phyloP scores from a whole-genome alignment of 2,329 filamentous ascomycete genomes.

The Ophiocordyceps camponoti-saundersi region DNA sequence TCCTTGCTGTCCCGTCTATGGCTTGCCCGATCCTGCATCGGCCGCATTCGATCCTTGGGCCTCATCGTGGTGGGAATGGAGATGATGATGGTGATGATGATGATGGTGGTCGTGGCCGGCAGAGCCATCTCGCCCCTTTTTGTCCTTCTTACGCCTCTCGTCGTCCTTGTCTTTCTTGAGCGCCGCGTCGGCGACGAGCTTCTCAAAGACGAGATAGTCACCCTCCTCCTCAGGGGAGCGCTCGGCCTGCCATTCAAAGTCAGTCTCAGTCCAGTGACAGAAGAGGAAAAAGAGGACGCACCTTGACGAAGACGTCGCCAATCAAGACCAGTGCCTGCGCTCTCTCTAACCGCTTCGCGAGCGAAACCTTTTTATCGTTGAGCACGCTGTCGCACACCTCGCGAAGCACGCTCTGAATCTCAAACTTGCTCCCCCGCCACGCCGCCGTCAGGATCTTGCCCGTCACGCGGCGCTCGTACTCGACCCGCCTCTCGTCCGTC shows the following conservation, averaged over 20 bases:
- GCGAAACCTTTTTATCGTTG: conserved; percentile 58
- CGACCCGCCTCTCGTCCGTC: conserved; percentile 92
- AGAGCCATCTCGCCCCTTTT: conserved; percentile 19
- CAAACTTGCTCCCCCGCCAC: conserved; percentile 91
- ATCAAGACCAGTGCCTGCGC: conserved; percentile 79
- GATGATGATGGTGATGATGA: neutral
- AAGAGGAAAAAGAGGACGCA: conserved; percentile 20
- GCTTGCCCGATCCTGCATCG: conserved; percentile 1
- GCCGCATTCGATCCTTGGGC: neutral
- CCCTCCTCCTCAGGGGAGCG: conserved; percentile 91
- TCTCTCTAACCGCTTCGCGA: conserved; percentile 76
- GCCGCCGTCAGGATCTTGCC: conserved; percentile 96
- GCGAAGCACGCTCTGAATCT: conserved; percentile 88
- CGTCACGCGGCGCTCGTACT: conserved; percentile 90
- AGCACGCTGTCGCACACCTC: conserved; percentile 88
- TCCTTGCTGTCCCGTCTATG: neutral
- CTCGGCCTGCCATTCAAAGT: conserved; percentile 41
- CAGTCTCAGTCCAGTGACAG: neutral
- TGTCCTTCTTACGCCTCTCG: conserved; percentile 44
- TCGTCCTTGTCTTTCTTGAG: conserved; percentile 87
- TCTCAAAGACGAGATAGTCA: conserved; percentile 96
- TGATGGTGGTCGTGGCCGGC: neutral
- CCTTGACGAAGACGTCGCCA: conserved; percentile 78
- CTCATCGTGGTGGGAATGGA: neutral
- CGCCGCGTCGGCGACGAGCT: conserved; percentile 90